A percentile compares a stretch with the other conserved stretches of the same genome.
Conservation (phyloP, 768 basidiomycete species). For the Mrakia frigida region DNA sequence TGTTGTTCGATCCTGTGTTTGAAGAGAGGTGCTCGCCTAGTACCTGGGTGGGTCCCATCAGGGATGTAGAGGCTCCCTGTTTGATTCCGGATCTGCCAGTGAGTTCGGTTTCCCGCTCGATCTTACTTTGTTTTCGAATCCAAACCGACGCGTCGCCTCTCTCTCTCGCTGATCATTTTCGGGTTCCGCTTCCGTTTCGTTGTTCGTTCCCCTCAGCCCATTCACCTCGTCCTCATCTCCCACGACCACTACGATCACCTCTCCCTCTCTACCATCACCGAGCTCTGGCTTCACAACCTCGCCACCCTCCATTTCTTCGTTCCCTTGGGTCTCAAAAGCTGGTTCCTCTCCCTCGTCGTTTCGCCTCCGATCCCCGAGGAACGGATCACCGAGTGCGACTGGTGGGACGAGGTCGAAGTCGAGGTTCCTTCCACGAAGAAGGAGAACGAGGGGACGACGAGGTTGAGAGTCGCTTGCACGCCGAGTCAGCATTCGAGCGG, state of each 20-base stretch:
- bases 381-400: conserved; percentile 26
- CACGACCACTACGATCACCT: conserved; percentile 31
- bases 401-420: conserved; percentile 29
- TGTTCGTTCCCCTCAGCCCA: conserved; percentile 9
- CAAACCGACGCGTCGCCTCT: background rate
- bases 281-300: conserved; percentile 11
- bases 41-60: conserved; percentile 17
- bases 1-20: conserved; percentile 32
- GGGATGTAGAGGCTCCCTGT: conserved; percentile 17
- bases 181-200: background rate
- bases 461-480: conserved; percentile 25
- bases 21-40: conserved; percentile 28
- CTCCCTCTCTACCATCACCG: background rate
- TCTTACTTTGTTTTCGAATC: too few species aligned
- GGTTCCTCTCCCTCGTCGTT: conserved; percentile 14
- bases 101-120: background rate
- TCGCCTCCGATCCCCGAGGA: conserved; percentile 17
- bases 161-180: background rate
- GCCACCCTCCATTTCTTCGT: conserved; percentile 22
- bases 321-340: conserved; percentile 23
- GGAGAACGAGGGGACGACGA: background rate
- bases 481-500: conserved; percentile 29
- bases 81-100: conserved; percentile 24
- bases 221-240: conserved; percentile 31
- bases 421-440: too few species aligned